Evolutionary conservation across 805 yeast species (phyloP), one percentile per base, ranked within the genome.

Genomic region (Kodamaea jinghongensis): DNA sequence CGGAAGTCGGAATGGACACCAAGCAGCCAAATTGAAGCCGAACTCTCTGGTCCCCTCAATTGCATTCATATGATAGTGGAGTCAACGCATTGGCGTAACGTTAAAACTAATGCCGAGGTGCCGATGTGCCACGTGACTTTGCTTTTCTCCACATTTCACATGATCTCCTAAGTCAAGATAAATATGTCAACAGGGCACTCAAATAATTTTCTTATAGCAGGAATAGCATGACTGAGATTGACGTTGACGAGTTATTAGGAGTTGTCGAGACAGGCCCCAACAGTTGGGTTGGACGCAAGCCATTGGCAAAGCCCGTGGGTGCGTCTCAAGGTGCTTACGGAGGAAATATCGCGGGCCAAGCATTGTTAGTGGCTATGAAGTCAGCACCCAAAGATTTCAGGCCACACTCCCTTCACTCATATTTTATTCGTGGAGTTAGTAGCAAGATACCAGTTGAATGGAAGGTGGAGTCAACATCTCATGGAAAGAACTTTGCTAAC

Each of bases 351-450:
- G 62, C 56, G 8, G 70, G 61, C 11, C 71, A 65, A 46, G 66
- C 70, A 3, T 32, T 65, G 7, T 41, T 61, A 17, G 69, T 59
- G 14, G 69, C 67, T 4, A 53, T 63, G 16, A 39, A 45, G 25
- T 45, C 60, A 4, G 45, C 56, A 5, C 61, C 60, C 5, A 40
- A 45, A 2, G 69, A 61, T 1, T 65, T 58, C 41, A 47, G 47
- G 17, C 71, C 71, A 1, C 66, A 65, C 43, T 58, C 71, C 15
- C 47, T 64, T 40, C 63, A 64, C 47, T 54, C 70, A 10, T 55
- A 50, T 40, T 56, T 64, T 42, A 51, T 63, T 31, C 48, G 53
- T 43, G 47, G 57, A 9, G 52, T 47, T 13, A 20, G 29, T 6
- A 52, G 47, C 20, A 27, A 40, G 11, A 27, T 7, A 9, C 49